These are phyloP conservation scores for Malus hybrid DNA, from an alignment of 331 rosid genomes.

Conservation along the genomic window DNA sequence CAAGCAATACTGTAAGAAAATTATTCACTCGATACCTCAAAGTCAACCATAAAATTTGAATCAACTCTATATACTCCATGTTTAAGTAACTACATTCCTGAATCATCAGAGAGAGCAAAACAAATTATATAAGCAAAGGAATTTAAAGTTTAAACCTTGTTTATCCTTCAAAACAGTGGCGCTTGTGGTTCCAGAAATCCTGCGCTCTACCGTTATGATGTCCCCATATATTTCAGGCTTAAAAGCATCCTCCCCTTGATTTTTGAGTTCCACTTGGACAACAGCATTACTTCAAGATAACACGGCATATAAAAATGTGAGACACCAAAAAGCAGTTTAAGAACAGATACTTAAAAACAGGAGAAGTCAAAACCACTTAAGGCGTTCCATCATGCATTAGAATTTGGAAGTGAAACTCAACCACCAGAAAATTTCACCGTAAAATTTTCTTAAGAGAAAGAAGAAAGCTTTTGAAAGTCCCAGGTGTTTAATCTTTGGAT, in stretches of 20 bases:
- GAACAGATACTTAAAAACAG: background rate
- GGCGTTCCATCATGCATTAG: background rate
- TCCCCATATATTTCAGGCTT: slow-evolving; percentile 69
- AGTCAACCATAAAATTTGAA: background rate
- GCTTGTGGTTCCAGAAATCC: slow-evolving; percentile 56
- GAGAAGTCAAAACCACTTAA: background rate
- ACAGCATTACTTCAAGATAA: slow-evolving; percentile 54
- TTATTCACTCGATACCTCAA: background rate
- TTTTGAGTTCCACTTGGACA: slow-evolving; percentile 67
- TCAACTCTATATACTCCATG: background rate
- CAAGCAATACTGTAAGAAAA: background rate
- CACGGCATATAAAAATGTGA: slow-evolving; percentile 7
- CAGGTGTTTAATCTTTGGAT: background rate
- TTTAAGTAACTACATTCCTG: background rate
- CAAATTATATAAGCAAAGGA: background rate
- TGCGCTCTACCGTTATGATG: slow-evolving; percentile 60
- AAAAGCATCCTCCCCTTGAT: slow-evolving; percentile 90
- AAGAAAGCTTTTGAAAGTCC: background rate
- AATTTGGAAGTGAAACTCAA: background rate
- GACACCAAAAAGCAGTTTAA: background rate
- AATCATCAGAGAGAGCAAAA: background rate
- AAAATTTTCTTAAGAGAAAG: too few species aligned
- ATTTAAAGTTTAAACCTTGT: slow-evolving; percentile 43
- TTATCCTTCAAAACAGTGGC: slow-evolving; percentile 54
- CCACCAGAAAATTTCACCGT: background rate